These are phyloP conservation scores for Linnemannia exigua DNA, from an alignment of 192 early-diverging fungal species.

Conservation along the genomic window DNA sequence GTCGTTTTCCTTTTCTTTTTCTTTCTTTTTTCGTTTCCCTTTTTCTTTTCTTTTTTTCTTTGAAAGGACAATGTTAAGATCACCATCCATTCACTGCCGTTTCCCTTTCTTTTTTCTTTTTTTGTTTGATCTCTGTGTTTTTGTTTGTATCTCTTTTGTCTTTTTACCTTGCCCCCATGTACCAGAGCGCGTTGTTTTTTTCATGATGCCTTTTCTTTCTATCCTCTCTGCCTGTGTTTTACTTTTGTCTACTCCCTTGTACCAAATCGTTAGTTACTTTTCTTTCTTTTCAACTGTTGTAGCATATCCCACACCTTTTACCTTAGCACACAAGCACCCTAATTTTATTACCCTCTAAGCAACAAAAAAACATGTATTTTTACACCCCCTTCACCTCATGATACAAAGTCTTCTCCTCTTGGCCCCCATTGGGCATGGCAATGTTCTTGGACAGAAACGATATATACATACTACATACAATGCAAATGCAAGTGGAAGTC, in stretches of 20 bases:
- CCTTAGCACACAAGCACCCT: slow-evolving; percentile 7
- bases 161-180: not conserved
- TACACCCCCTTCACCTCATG: not conserved
- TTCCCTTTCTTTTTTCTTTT: slow-evolving; percentile 5
- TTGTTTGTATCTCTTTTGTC: not conserved
- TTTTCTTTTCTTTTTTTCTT: slow-evolving; percentile 6
- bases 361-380: slow-evolving; percentile 12
- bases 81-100: too few relatives aligned
- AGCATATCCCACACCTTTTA: not conserved
- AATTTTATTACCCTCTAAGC: slow-evolving; percentile 1
- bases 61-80: too few relatives aligned
- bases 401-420: not conserved
- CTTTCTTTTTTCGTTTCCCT: slow-evolving; percentile 8
- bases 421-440: not conserved
- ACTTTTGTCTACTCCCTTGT: slow-evolving; percentile 6
- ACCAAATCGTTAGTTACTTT: not conserved
- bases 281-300: not conserved
- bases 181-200: not conserved
- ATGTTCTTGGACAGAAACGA: not conserved
- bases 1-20: not conserved
- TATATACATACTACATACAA: not conserved
- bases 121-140: not conserved
- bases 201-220: not conserved
- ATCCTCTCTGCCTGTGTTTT: slow-evolving; percentile 6
- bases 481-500: not conserved